Evolutionary conservation across 2,329 filamentous ascomycete genomes (phyloP).

Genomic region (Penicillium paneum): DNA sequence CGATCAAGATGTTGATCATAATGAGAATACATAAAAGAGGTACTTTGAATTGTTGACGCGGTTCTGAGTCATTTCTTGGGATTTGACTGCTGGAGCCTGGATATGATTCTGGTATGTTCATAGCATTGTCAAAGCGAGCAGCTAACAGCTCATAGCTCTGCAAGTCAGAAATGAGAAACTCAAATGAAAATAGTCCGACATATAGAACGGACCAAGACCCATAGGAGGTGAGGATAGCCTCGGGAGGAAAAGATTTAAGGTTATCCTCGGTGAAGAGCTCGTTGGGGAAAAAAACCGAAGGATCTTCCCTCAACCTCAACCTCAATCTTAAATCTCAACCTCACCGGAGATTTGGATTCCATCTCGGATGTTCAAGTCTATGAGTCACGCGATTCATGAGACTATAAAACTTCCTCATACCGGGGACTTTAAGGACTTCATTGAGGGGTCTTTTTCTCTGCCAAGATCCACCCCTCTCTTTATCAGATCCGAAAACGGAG

Average conservation of each 20-base stretch:
- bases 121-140: background rate
- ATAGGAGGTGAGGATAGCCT: background rate
- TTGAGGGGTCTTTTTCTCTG: background rate
- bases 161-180: background rate
- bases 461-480: constrained; percentile 12
- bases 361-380: background rate
- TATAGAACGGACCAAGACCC: background rate
- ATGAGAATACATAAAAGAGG: background rate
- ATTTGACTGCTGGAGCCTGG: background rate
- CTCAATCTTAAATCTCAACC: constrained; percentile 8
- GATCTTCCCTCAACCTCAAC: constrained; percentile 15
- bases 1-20: background rate
- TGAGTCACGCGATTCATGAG: background rate
- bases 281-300: constrained; percentile 17
- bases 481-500: constrained; percentile 22
- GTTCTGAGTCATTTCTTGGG: background rate
- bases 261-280: constrained; percentile 23
- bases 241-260: constrained; percentile 4
- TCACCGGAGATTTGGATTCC: constrained; percentile 8
- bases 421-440: background rate
- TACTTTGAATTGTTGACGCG: background rate
- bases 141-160: background rate
- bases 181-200: background rate
- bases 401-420: background rate
- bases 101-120: background rate